Conservation (phyloP, 83 land plant species). For the Diphasiastrum complanatum region DNA sequence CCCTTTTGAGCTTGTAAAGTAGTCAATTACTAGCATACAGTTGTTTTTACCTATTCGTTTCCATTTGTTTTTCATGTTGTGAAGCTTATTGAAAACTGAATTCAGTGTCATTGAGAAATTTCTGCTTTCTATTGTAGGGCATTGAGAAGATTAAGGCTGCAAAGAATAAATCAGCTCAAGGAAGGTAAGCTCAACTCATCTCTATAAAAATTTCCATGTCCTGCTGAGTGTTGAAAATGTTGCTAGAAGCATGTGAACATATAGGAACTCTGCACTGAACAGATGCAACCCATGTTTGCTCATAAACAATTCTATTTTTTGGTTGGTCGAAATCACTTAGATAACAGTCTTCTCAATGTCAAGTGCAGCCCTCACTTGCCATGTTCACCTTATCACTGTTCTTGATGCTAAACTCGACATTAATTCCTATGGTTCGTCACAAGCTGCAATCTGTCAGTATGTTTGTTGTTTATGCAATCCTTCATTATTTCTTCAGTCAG, state of each 20-base stretch:
- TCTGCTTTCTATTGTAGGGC: constrained; percentile 39
- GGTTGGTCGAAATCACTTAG: no score
- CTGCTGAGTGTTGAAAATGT: background rate
- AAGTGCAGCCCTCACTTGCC: no score
- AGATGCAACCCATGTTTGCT: no score
- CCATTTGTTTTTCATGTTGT: background rate
- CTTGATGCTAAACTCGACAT: no score
- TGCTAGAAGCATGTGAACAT: background rate
- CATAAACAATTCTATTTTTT: background rate
- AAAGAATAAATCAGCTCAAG: constrained; percentile 77
- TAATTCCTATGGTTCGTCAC: no score
- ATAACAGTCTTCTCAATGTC: no score
- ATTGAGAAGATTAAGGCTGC: constrained; percentile 85
- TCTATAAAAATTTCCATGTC: background rate
- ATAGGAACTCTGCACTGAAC: no score
- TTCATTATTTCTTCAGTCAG: no score
- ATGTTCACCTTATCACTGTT: no score
- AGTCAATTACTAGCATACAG: no score
- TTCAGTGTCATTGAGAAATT: constrained; percentile 6
- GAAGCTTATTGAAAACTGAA: background rate
- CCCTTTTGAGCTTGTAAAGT: no score
- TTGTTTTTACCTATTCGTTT: background rate
- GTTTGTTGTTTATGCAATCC: background rate
- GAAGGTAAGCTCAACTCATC: constrained; percentile 37
- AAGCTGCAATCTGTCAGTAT: no score